Evolutionary conservation across 1,284 basidiomycete species (phyloP).

Genomic region (Somion occarium): DNA sequence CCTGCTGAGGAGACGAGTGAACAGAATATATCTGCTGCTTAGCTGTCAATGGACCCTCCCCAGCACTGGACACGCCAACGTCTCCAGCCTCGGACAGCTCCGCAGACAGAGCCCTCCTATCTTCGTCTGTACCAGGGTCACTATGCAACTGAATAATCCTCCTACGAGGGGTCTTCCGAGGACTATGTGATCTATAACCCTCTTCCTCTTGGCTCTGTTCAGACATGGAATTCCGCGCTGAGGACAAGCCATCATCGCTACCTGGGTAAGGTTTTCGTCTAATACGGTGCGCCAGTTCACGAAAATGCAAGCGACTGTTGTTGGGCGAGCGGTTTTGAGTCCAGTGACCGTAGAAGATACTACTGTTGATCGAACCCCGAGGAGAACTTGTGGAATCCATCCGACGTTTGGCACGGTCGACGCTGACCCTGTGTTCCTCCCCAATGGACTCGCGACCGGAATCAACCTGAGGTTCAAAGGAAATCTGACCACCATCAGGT

Average conservation of each 20-base stretch:
- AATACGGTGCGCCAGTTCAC: conserved; percentile 34
- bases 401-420: conserved; percentile 29
- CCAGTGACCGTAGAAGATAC: conserved; percentile 31
- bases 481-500: conserved; percentile 41
- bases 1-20: background rate
- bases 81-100: conserved; percentile 5
- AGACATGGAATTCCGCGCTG: conserved; percentile 42
- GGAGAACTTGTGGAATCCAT: conserved; percentile 28
- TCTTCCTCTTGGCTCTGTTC: conserved; percentile 37
- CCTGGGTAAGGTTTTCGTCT: conserved; percentile 27
- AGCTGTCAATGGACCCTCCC: conserved; percentile 13
- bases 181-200: conserved; percentile 10
- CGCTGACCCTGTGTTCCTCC: conserved; percentile 36
- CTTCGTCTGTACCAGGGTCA: conserved; percentile 3
- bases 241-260: conserved; percentile 46
- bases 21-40: conserved; percentile 4
- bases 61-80: conserved; percentile 5
- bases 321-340: conserved; percentile 34
- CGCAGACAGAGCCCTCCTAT: background rate
- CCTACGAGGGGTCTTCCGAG: conserved; percentile 4
- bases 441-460: conserved; percentile 32
- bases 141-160: conserved; percentile 3
- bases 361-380: conserved; percentile 29
- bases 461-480: conserved; percentile 30
- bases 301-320: conserved; percentile 36